Percentiles rank a stretch among this genome's conserved stretches.
These are phyloP conservation scores for Sphagnurus paluster DNA, from an alignment of 1,284 basidiomycete genomes.

Conservation along the genomic window DNA sequence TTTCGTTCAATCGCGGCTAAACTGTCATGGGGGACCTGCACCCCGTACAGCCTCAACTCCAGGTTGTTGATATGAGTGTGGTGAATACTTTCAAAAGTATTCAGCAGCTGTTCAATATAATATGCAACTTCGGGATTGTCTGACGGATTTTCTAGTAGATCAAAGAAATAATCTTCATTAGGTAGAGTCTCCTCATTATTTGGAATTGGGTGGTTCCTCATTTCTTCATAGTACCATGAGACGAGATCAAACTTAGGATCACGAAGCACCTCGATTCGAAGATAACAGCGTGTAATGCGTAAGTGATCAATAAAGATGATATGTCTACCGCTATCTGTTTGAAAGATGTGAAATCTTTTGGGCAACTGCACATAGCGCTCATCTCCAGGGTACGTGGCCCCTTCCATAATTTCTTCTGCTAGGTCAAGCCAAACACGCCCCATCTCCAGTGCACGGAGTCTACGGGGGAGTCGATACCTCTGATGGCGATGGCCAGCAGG, in stretches of 20 bases:
- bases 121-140: not conserved
- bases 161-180: constrained; percentile 1
- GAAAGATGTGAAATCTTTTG: not conserved
- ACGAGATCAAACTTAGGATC: constrained; percentile 1
- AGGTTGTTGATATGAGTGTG: not conserved
- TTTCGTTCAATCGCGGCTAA: constrained; percentile 20
- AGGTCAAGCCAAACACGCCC: not conserved
- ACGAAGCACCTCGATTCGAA: not conserved
- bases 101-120: not conserved
- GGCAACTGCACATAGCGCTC: not conserved
- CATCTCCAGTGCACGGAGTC: not conserved
- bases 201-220: not conserved
- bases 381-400: not conserved
- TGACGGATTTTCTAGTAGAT: not conserved
- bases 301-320: not conserved
- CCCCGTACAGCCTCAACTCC: not conserved
- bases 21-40: constrained; percentile 7
- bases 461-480: not conserved
- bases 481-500: not conserved
- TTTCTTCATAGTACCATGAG: constrained; percentile 1
- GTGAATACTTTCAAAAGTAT: not conserved
- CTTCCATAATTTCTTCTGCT: not conserved
- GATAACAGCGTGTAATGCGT: not conserved
- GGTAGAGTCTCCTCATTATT: not conserved
- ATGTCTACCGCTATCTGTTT: not conserved